Base-by-base conservation (phyloP, 805 yeast genomes). In the Cyberlindnera euphorbiiphila region DNA sequence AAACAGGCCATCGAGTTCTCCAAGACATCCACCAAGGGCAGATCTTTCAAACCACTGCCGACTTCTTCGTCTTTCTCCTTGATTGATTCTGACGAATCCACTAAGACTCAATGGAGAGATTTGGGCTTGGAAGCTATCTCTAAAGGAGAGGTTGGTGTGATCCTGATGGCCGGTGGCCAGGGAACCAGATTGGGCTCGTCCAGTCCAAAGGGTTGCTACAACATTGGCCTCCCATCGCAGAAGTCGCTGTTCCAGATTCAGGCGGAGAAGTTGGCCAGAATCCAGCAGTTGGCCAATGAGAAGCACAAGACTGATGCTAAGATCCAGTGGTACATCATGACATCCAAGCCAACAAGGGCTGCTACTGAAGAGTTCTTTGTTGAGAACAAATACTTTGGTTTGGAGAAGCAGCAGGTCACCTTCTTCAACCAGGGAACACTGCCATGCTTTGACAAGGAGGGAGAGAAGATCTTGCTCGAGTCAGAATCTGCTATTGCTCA, bases 151-250 rank as follows among this genome's bases (percentile, higher is more conserved):
- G 98, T 91, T 17, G 98, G 87, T 23, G 91, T 93, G 5, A 69
- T 93, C 29, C 68, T 93, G 36, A 82, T 93, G 85, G 97, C 99
- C 10, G 99, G 99, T 39, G 99, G 99, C 34, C 98, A 93, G 62
- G 99, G 99, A 22, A 85, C 97, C 7, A 72, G 99, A 45, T 69
- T 93, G 37, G 98, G 98, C 1, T 87, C 96, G 1, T 66, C 78
- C 4, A 76, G 68, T 18, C 99, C 99, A 25, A 93, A 93, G 62
- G 99, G 99, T 1, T 91, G 97, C 62, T 93, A 77, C 57, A 76
- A 91, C 58, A 81, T 93, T 43, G 82, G 82, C 0, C 72, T 93
- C 34, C 96, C 96, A 1, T 85, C 95, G 3, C 70, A 72, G 23
- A 86, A 86, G 59, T 76, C 95, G 1, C 66, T 93, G 41, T 93